Evolutionary conservation across 495 filamentous ascomycete species (phyloP).

Genomic region (Lophiostoma macrostomum): DNA sequence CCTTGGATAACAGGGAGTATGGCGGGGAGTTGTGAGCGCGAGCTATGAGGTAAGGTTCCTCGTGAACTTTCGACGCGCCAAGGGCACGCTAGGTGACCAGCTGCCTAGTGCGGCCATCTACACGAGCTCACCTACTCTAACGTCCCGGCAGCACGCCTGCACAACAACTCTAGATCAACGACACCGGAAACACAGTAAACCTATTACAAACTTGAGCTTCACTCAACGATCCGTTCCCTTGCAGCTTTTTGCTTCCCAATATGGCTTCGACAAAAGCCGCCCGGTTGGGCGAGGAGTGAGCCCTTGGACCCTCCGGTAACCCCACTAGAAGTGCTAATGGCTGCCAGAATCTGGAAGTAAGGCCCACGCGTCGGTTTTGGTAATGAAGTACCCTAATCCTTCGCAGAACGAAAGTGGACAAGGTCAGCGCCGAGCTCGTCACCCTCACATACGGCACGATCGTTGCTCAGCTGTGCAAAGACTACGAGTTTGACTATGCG

Average conservation of each 20-base stretch:
- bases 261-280: slow-evolving; percentile 89
- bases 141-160: not conserved
- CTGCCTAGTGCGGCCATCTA: too few species aligned
- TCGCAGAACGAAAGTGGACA: slow-evolving; percentile 63
- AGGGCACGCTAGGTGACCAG: too few species aligned
- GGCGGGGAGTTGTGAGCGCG: not conserved
- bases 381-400: slow-evolving; percentile 11
- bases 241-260: not conserved
- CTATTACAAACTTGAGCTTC: not conserved
- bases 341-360: slow-evolving; percentile 92
- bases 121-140: too few species aligned
- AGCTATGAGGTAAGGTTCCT: too few species aligned
- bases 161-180: slow-evolving; percentile 19
- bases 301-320: slow-evolving; percentile 20
- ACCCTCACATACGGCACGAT: slow-evolving; percentile 98
- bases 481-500: slow-evolving; percentile 87
- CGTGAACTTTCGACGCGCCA: too few species aligned
- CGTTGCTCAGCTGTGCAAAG: slow-evolving; percentile 91
- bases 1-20: too few species aligned
- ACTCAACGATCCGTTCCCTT: not conserved
- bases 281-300: slow-evolving; percentile 96
- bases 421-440: slow-evolving; percentile 88
- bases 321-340: slow-evolving; percentile 15
- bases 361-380: slow-evolving; percentile 39
- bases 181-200: not conserved